Conservation (phyloP, 345 rosid genomes). For the Eutrema japonicum region DNA sequence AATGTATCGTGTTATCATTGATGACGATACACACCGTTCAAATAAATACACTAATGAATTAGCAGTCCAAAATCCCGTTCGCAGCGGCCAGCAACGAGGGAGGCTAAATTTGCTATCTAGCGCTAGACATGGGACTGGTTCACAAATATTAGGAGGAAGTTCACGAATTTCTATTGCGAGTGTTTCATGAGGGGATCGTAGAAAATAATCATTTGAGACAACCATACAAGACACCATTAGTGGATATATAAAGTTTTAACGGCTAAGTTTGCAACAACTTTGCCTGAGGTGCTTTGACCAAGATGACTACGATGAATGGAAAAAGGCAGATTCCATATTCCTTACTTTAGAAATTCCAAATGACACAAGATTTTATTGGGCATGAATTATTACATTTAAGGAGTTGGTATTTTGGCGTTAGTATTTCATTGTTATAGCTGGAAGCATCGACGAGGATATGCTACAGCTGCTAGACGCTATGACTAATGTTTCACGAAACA, state of each 20-base stretch:
- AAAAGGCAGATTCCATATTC: not conserved
- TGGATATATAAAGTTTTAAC: no score
- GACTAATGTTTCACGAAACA: not conserved
- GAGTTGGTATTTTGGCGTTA: not conserved
- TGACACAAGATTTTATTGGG: not conserved
- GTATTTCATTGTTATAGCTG: not conserved
- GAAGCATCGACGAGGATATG: not conserved
- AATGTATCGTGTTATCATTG: not conserved
- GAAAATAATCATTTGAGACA: not conserved
- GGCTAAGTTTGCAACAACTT: not conserved
- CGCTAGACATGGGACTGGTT: not conserved
- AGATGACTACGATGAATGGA: not conserved
- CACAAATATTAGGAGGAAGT: not conserved
- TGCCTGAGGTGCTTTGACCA: not conserved
- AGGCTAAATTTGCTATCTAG: not conserved
- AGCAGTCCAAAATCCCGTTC: no score
- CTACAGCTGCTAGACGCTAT: not conserved
- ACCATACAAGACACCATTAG: no score
- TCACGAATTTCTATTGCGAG: no score
- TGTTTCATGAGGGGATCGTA: no score
- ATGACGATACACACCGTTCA: not conserved
- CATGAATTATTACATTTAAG: not conserved
- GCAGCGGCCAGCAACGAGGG: no score
- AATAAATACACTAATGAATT: no score
- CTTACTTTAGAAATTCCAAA: not conserved